Evolutionary conservation across 768 basidiomycete species (phyloP), one percentile per base, ranked within the genome.

Genomic region (Suillus luteus): DNA sequence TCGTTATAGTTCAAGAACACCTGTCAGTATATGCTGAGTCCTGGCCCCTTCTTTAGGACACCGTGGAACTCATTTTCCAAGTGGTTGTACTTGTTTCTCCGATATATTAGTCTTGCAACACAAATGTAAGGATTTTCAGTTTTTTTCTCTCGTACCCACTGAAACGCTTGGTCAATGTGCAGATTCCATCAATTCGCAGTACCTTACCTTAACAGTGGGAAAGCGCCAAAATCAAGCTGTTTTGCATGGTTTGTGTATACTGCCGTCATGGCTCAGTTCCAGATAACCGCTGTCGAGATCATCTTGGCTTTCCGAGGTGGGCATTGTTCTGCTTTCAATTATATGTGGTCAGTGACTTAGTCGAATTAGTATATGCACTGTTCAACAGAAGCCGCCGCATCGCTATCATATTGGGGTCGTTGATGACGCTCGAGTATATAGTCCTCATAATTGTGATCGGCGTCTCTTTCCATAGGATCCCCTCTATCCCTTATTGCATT

Each of bases 321-420:
- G 75, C 38, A 38, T 27, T 11, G 8, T 24, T 35, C 7, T 3
- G 10, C 22, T 46, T 31, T 33, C 48, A 24, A 41, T 22, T 44
- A 11, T 2, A 22, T 54, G 14, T 27, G 58, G n/a, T 12, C 3
- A 24, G 31, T n/a, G 14, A 37, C 14, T 49, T 19, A 52, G 35
- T 14, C 57, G 24, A 35, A 38, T 33, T 19, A 71, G 71, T 72
- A 6, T 70, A 62, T 59, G 69, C 66, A 0, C 52, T 73, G 4
- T 84, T 79, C 64, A 77, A 81, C 62, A 76, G 74, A 17, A 75
- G 75, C 60, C 66, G 58, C 17, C 59, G 35, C 40, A 65, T 82
- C 44, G 72, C 69, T 15, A 40, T 67, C 12, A 24, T 55, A 38
- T n/a, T 55, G 37, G 55, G 55, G 35, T 55, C n/a, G 37, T 22